Percentiles rank a stretch among this genome's conserved stretches.
These are phyloP conservation scores for Amanita jacksonii DNA, from an alignment of 768 basidiomycete genomes.

Conservation along the genomic window DNA sequence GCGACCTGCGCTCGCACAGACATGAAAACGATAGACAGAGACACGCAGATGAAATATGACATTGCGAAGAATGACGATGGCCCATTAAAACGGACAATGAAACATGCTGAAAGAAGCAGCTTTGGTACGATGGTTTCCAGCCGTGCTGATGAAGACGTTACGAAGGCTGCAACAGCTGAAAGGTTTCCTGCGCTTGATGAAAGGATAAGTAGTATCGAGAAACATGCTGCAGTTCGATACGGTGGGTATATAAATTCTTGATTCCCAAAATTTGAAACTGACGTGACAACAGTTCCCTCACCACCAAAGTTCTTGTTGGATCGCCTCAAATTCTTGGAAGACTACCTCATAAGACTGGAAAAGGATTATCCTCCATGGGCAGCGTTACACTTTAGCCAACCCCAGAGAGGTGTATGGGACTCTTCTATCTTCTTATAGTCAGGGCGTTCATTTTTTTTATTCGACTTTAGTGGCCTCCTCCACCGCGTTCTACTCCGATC, in stretches of 20 bases:
- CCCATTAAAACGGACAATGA: conserved; percentile 53
- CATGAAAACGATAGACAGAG: conserved; percentile 60
- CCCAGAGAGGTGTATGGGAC: conserved; percentile 58
- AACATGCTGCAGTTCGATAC: conserved; percentile 65
- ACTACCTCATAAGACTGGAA: conserved; percentile 67
- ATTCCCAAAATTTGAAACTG: too few relatives aligned
- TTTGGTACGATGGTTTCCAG: not conserved
- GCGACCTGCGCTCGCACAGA: conserved; percentile 68
- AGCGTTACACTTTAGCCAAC: conserved; percentile 82
- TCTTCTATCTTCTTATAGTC: not conserved
- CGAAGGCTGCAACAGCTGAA: conserved; percentile 24
- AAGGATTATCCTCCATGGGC: conserved; percentile 85
- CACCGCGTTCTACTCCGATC: conserved; percentile 67
- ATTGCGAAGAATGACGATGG: conserved; percentile 81
- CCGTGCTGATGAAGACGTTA: conserved; percentile 11
- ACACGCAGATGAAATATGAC: conserved; percentile 79
- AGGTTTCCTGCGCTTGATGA: conserved; percentile 54
- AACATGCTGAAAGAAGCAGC: conserved; percentile 14
- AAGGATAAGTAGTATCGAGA: conserved; percentile 57
- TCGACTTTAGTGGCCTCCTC: conserved; percentile 65
- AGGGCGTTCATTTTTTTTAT: not conserved
- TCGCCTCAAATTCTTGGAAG: conserved; percentile 63
- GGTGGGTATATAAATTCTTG: too few relatives aligned
- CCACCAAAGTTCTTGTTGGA: conserved; percentile 54
- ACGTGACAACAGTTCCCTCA: conserved; percentile 67